Conservation (phyloP, 2,329 filamentous ascomycete genomes). For the Arthrobotrys pseudoclavata region DNA sequence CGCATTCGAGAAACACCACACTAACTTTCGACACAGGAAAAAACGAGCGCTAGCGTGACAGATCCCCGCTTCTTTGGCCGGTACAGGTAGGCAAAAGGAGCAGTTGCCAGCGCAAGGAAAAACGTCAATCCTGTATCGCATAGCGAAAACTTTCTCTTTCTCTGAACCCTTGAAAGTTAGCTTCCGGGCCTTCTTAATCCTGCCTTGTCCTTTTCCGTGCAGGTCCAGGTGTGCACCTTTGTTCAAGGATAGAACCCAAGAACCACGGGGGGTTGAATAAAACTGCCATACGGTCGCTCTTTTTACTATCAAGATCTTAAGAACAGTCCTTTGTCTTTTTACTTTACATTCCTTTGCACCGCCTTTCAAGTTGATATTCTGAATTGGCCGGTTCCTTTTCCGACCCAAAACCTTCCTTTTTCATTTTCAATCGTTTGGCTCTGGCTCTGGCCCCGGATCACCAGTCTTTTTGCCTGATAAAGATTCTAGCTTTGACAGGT, state of each 20-base stretch:
- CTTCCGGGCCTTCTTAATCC: not conserved
- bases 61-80: constrained; percentile 48
- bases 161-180: constrained; percentile 12
- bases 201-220: constrained; percentile 31
- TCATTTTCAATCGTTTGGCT: not conserved
- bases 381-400: not conserved
- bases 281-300: constrained; percentile 28
- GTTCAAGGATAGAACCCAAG: constrained; percentile 25
- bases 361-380: not conserved
- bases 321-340: constrained; percentile 24
- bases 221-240: constrained; percentile 42
- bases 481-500: constrained; percentile 38
- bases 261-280: constrained; percentile 20
- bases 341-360: not conserved
- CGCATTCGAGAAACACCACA: constrained; percentile 51
- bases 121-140: constrained; percentile 55
- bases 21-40: constrained; percentile 59
- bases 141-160: constrained; percentile 24
- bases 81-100: constrained; percentile 60
- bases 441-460: constrained; percentile 25
- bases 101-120: constrained; percentile 35
- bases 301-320: constrained; percentile 4
- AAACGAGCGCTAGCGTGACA: constrained; percentile 50
- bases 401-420: constrained; percentile 15
- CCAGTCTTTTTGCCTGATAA: constrained; percentile 28